Conservation (phyloP, 768 basidiomycete genomes). For the Leucocoprinus sp. region DNA sequence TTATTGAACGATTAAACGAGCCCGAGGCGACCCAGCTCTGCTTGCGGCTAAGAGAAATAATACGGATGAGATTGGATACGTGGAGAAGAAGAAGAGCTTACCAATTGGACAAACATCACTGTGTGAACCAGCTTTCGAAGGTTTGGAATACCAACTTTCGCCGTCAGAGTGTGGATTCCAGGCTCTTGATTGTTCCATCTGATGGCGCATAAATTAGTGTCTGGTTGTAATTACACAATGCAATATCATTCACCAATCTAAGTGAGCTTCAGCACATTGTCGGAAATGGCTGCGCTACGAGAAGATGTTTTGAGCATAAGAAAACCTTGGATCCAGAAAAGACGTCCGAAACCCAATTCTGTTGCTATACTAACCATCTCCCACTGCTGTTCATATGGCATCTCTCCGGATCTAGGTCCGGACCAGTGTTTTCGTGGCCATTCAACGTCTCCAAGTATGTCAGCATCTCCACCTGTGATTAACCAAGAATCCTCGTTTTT, state of each 20-base stretch:
- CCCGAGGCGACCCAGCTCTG: slow-evolving; percentile 89
- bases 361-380: slow-evolving; percentile 57
- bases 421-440: slow-evolving; percentile 27
- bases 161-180: slow-evolving; percentile 78
- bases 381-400: slow-evolving; percentile 73
- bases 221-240: slow-evolving; percentile 88
- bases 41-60: slow-evolving; percentile 46
- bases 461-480: slow-evolving; percentile 50
- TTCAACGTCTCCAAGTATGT: slow-evolving; percentile 66
- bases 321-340: not conserved
- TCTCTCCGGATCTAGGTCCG: slow-evolving; percentile 23
- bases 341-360: slow-evolving; percentile 41
- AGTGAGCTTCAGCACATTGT: slow-evolving; percentile 83
- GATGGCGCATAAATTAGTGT: slow-evolving; percentile 93
- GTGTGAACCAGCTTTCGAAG: slow-evolving; percentile 65
- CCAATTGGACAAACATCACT: slow-evolving; percentile 75
- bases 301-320: slow-evolving; percentile 10
- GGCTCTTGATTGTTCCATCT: slow-evolving; percentile 86
- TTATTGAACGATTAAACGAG: slow-evolving; percentile 90
- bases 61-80: slow-evolving; percentile 9
- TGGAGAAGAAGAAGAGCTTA: slow-evolving; percentile 23
- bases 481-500: slow-evolving; percentile 49
- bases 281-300: slow-evolving; percentile 59
- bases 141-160: slow-evolving; percentile 35
- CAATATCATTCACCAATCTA: slow-evolving; percentile 93